phyloP scores from a whole-genome alignment of 768 basidiomycete genomes.

The Lactifluus volemus region DNA sequence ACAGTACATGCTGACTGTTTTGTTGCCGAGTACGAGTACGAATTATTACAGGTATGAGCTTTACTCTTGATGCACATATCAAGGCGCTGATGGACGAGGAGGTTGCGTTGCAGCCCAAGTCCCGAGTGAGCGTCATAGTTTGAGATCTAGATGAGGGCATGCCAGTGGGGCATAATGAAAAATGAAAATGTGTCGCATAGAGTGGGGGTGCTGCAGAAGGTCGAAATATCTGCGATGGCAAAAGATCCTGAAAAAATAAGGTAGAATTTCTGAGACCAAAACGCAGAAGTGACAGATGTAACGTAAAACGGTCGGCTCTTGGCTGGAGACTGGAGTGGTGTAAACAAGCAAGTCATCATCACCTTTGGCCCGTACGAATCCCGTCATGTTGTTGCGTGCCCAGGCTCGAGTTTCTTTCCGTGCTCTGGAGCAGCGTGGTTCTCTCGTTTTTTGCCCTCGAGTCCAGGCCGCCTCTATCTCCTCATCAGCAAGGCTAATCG shows the following conservation, averaged over 20 bases:
- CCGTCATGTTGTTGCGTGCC: constrained; percentile 13
- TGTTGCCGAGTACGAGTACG: constrained; percentile 53
- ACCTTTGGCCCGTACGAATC: not conserved
- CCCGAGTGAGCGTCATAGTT: too few species aligned
- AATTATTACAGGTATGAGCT: constrained; percentile 30
- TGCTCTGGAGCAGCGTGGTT: not conserved
- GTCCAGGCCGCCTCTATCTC: constrained; percentile 15
- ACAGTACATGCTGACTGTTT: not conserved
- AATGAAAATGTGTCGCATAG: too few species aligned
- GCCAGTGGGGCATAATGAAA: too few species aligned
- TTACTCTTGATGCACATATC: constrained; percentile 52
- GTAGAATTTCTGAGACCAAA: too few species aligned
- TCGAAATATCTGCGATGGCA: too few species aligned
- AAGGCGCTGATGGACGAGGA: constrained; percentile 41
- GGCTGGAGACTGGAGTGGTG: not conserved
- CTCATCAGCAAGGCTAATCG: constrained; percentile 9
- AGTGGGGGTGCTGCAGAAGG: too few species aligned
- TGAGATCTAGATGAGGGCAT: too few species aligned
- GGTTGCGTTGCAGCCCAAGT: constrained; percentile 24
- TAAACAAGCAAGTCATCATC: not conserved
- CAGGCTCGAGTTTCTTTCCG: constrained; percentile 11
- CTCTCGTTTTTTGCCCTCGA: not conserved
- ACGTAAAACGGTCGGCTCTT: not conserved
- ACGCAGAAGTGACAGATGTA: too few species aligned
- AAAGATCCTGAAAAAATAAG: too few species aligned